Conservation (phyloP, 2,329 filamentous ascomycete species). For the Aspergillus oerlinghausenensis region DNA sequence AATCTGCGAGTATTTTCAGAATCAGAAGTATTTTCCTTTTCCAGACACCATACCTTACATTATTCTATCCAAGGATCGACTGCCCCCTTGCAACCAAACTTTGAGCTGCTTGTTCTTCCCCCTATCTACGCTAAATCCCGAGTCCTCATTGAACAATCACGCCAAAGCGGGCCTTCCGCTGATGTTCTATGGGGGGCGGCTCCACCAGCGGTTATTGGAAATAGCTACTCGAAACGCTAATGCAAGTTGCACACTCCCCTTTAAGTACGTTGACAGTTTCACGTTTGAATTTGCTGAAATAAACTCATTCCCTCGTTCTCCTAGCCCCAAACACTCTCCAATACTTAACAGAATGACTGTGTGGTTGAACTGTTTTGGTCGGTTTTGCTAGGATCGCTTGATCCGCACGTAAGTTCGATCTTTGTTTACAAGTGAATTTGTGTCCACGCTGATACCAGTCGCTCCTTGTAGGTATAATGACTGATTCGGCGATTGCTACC, state of each 20-base stretch:
- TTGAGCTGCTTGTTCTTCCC: conserved; percentile 7
- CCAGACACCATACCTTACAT: background rate
- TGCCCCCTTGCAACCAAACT: conserved; percentile 6
- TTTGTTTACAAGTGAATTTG: background rate
- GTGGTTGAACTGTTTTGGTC: conserved; percentile 3
- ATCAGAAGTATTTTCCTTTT: too few species aligned
- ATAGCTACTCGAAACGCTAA: background rate
- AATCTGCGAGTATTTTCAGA: too few species aligned
- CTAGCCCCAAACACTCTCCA: background rate
- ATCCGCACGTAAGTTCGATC: conserved; percentile 18
- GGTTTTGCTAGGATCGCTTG: conserved; percentile 2
- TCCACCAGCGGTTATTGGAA: conserved; percentile 17
- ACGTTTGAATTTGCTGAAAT: background rate
- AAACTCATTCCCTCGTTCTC: background rate
- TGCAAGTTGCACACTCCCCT: conserved; percentile 15
- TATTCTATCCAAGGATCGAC: background rate
- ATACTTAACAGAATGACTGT: conserved; percentile 10
- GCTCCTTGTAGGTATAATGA: conserved; percentile 18
- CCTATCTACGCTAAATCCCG: conserved; percentile 10
- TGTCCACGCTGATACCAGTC: background rate
- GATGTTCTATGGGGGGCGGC: conserved; percentile 21
- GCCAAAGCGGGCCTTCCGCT: conserved; percentile 24
- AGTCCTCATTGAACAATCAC: conserved; percentile 5
- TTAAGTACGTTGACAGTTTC: conserved; percentile 14
- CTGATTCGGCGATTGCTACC: conserved; percentile 17